phyloP scores from a whole-genome alignment of 225 moss, liverwort and hornwort genomes.

The Marchantia polymorpha region DNA sequence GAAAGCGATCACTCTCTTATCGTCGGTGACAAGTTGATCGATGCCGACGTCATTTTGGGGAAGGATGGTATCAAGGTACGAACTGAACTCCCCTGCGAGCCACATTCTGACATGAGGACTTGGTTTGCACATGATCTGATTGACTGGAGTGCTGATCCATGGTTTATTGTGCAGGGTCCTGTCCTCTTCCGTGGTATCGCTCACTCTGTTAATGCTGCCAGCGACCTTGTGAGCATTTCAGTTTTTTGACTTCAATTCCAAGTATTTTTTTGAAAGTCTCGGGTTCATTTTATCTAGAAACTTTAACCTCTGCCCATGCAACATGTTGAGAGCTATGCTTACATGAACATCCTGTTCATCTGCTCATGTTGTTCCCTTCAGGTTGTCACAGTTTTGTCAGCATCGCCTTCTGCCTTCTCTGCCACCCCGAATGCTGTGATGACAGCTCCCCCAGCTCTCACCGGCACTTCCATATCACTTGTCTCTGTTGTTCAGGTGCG shows the following conservation, averaged over 20 bases:
- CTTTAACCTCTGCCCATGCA: background rate
- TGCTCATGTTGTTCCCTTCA: slow-evolving; percentile 6
- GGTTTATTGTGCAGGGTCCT: slow-evolving; percentile 51
- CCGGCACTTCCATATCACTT: slow-evolving; percentile 72
- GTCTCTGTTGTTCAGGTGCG: slow-evolving; percentile 79
- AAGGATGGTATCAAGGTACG: slow-evolving; percentile 58
- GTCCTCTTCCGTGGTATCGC: slow-evolving; percentile 89
- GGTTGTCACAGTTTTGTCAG: slow-evolving; percentile 79
- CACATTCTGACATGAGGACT: background rate
- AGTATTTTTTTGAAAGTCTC: background rate
- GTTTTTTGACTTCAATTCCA: background rate
- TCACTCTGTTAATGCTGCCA: slow-evolving; percentile 81
- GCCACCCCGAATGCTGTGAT: slow-evolving; percentile 60
- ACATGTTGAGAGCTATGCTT: too few species aligned
- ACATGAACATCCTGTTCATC: background rate
- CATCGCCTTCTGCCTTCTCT: slow-evolving; percentile 82
- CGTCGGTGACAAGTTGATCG: slow-evolving; percentile 65
- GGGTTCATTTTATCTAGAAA: background rate
- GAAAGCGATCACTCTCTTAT: slow-evolving; percentile 83
- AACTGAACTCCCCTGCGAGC: background rate
- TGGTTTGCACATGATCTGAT: background rate
- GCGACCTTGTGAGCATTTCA: slow-evolving; percentile 59
- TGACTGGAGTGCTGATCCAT: background rate
- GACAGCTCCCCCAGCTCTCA: slow-evolving; percentile 62
- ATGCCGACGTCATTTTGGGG: slow-evolving; percentile 68